Evolutionary conservation across 2,329 filamentous ascomycete genomes (phyloP), one percentile per base, ranked within the genome.

Genomic region (Teratosphaeria pseudoeucalypti): DNA sequence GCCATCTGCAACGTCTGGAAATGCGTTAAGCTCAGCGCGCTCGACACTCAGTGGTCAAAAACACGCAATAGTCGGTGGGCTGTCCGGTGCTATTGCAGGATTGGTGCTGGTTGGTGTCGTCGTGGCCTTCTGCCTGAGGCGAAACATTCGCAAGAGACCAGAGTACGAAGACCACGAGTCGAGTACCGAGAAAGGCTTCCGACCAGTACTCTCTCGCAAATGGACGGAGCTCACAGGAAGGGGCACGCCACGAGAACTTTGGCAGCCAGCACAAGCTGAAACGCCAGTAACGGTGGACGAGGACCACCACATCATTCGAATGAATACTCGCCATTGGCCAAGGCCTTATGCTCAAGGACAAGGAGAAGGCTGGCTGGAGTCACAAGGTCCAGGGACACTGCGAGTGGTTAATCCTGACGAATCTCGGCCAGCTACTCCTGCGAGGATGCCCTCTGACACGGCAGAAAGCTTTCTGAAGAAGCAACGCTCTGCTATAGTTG

Each of bases 391-490:
- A 23, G 66, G 65, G 10, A 64, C 63, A 39, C 64, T 73, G 19
- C 68, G 68, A n/a, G 68, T 72, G 2, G 66, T 67, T 52, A 73
- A 73, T 54, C 70, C 70, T 23, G 70, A 72, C 60, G 12, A 19
- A 32, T 67, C 67, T 1, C 60, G 67, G 37, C 66, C 69, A 6
- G 57, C 47, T 3, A 67, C 67, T 14, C 67, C 65, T 53, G 43
- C 43, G n/a, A 55, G 61, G 54, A 52, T 61, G 37, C 61, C 63
- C 16, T 59, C 62, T 23, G 61, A 67, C 6, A 60, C 62, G 4
- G 57, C 63, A 14, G 57, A 52, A 7, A 64, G 62, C 34, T 67
- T 66, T 29, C 55, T 70, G 19, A 63, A 60, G 54, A 63, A 64
- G 37, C 65, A 66, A 49, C 61, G 67, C 11, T 63, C 64, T 14